phyloP scores from a whole-genome alignment of 352 stramenopile species.

The Aphanomyces invadans region DNA sequence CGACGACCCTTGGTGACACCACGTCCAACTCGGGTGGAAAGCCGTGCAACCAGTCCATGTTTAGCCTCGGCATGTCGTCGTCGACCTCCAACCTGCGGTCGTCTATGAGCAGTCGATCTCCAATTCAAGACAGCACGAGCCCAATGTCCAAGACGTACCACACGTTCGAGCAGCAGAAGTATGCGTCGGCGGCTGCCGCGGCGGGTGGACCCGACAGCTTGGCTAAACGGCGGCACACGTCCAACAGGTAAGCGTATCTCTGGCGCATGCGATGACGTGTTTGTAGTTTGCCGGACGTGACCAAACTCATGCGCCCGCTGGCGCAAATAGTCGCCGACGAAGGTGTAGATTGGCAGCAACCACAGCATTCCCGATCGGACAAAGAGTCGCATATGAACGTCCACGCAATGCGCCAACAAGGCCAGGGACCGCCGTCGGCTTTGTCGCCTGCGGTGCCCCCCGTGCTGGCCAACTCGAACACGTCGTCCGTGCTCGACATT shows the following conservation, averaged over 20 bases:
- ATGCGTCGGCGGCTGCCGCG: neutral
- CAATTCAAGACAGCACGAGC: neutral
- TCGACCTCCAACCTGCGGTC: conserved; percentile 6
- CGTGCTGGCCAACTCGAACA: conserved; percentile 30
- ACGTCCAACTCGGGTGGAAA: conserved; percentile 15
- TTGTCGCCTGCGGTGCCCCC: conserved; percentile 26
- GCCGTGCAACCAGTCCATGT: conserved; percentile 10
- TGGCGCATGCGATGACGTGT: neutral
- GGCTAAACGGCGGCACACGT: neutral
- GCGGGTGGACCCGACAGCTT: neutral
- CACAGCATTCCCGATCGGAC: too few species aligned
- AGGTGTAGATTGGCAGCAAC: too few species aligned
- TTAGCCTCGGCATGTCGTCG: conserved; percentile 5
- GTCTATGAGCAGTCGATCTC: neutral
- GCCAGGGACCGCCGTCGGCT: too few species aligned
- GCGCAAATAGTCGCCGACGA: neutral
- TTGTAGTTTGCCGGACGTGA: conserved; percentile 21
- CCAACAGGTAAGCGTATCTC: conserved; percentile 4
- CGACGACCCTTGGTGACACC: conserved; percentile 1
- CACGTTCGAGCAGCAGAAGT: neutral
- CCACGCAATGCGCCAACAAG: too few species aligned
- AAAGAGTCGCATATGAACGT: too few species aligned
- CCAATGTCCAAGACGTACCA: conserved; percentile 7
- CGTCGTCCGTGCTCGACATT: conserved; percentile 47
- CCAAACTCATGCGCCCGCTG: conserved; percentile 7